Conservation (phyloP, 768 basidiomycete genomes). For the Suillus discolor region DNA sequence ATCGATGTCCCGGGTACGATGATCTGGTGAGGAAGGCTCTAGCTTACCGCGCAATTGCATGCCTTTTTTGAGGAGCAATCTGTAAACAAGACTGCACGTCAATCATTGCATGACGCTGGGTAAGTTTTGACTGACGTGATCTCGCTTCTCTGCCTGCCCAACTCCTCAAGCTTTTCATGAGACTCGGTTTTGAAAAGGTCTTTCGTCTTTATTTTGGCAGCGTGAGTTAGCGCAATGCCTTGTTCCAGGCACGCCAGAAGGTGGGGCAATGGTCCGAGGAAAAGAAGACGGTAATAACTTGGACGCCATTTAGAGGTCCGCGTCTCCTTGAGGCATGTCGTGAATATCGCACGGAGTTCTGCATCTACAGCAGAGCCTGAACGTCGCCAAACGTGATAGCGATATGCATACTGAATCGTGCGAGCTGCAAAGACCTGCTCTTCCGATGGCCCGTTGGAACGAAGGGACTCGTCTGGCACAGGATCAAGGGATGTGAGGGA, state of each 20-base stretch:
- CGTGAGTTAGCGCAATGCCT: slow-evolving; percentile 23
- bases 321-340: slow-evolving; percentile 29
- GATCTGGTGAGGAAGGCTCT: slow-evolving; percentile 33
- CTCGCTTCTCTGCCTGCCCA: slow-evolving; percentile 29
- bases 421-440: slow-evolving; percentile 27
- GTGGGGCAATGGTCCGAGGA: slow-evolving; percentile 41
- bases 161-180: slow-evolving; percentile 39
- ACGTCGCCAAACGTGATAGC: slow-evolving; percentile 8
- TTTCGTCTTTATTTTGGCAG: slow-evolving; percentile 35
- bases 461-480: slow-evolving; percentile 18
- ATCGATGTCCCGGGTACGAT: slow-evolving; percentile 23
- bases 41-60: slow-evolving; percentile 31
- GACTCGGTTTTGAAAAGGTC: slow-evolving; percentile 21
- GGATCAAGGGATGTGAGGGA: not conserved
- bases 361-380: slow-evolving; percentile 13
- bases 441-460: slow-evolving; percentile 21
- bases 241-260: slow-evolving; percentile 43
- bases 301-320: slow-evolving; percentile 30
- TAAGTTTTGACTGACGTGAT: slow-evolving; percentile 34
- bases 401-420: slow-evolving; percentile 24
- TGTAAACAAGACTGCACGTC: slow-evolving; percentile 13
- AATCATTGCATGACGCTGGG: not conserved
- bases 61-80: slow-evolving; percentile 29
- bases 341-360: slow-evolving; percentile 27
- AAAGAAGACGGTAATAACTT: slow-evolving; percentile 38